Conservation (phyloP, 768 basidiomycete species). For the Mycena galopus region DNA sequence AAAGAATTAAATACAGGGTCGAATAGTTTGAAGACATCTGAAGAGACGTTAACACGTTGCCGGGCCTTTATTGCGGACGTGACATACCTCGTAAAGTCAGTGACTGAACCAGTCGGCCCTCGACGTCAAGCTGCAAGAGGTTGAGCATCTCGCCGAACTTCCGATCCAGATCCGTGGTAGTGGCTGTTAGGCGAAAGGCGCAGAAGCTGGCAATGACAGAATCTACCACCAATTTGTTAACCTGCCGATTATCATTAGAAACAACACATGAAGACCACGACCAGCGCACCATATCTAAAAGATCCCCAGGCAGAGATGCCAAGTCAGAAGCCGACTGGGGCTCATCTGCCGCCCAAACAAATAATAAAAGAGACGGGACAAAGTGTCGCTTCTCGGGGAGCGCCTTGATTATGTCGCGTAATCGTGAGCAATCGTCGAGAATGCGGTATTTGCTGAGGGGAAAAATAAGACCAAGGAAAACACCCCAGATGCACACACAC, state of each 20-base stretch:
- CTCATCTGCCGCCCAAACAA: conserved; percentile 70
- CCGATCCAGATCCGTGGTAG: conserved; percentile 68
- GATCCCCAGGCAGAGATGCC: conserved; percentile 54
- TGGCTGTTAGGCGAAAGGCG: conserved; percentile 64
- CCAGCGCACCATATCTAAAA: conserved; percentile 68
- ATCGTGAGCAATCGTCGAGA: conserved; percentile 78
- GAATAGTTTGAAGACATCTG: conserved; percentile 58
- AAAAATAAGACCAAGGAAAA: conserved; percentile 25
- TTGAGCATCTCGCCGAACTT: conserved; percentile 62
- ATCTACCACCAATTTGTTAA: conserved; percentile 61
- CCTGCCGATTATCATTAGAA: conserved; percentile 49
- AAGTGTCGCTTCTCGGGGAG: conserved; percentile 71
- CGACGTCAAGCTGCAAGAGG: conserved; percentile 63
- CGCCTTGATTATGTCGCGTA: conserved; percentile 71
- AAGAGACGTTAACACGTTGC: conserved; percentile 6
- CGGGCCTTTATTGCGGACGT: not conserved
- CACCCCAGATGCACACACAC: conserved; percentile 51
- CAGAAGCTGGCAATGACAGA: conserved; percentile 55
- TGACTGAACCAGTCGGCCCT: conserved; percentile 66
- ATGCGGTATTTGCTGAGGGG: conserved; percentile 72
- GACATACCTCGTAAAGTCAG: conserved; percentile 61
- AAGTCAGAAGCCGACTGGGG: conserved; percentile 45
- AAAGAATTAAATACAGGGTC: conserved; percentile 55
- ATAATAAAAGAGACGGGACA: conserved; percentile 69
- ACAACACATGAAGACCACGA: not conserved